Conservation (phyloP, 2,329 filamentous ascomycete genomes). For the Didymosphaeria variabile region DNA sequence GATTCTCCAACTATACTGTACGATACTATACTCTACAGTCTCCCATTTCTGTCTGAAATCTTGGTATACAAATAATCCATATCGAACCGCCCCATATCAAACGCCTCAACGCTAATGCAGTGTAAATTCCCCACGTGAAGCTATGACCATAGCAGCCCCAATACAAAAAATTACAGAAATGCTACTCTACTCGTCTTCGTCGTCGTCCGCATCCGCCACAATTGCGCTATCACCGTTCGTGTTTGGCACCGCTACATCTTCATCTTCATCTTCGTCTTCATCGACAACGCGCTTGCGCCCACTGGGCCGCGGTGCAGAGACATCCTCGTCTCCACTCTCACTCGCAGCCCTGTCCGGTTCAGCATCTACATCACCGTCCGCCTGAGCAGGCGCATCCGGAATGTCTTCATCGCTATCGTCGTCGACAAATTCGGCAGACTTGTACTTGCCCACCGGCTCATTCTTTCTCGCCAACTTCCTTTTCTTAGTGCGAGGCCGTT, state of each 20-base stretch:
- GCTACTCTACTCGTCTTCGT: constrained; percentile 39
- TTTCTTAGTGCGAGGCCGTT: constrained; percentile 68
- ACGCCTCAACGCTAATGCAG: constrained; percentile 37
- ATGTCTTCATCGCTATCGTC: constrained; percentile 64
- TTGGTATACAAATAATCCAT: constrained; percentile 12
- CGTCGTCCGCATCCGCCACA: constrained; percentile 38
- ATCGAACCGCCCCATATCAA: neutral
- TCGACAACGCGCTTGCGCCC: constrained; percentile 43
- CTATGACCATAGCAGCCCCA: neutral
- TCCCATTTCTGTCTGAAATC: neutral
- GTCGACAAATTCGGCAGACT: constrained; percentile 84
- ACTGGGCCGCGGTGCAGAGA: constrained; percentile 30
- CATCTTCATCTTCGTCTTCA: constrained; percentile 47
- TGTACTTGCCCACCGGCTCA: constrained; percentile 71
- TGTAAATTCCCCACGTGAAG: neutral
- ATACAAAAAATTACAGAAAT: neutral
- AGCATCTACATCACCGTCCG: constrained; percentile 24
- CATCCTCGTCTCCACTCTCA: constrained; percentile 36
- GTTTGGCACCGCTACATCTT: constrained; percentile 33
- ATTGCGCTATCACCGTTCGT: constrained; percentile 22
- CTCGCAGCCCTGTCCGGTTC: constrained; percentile 15
- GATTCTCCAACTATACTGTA: neutral
- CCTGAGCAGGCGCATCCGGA: constrained; percentile 25
- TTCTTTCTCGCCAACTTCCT: constrained; percentile 66
- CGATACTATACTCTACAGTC: constrained; percentile 1